phyloP scores from a whole-genome alignment of 164 flowering plant genomes.

The Liquidambar formosana region DNA sequence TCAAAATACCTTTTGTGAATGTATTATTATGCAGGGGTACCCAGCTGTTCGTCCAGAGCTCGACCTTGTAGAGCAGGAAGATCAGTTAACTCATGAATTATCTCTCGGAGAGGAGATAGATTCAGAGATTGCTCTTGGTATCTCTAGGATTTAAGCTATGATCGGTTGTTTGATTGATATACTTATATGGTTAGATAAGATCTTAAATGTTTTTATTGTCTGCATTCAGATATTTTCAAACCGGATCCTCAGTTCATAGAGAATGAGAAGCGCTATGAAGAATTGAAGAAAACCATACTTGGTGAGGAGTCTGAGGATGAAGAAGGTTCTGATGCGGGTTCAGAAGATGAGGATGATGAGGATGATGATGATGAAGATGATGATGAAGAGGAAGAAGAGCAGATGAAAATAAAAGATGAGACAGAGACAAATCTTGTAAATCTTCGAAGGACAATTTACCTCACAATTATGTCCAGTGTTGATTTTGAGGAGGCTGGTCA shows the following conservation, averaged over 20 bases:
- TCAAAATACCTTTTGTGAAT: constrained; percentile 1
- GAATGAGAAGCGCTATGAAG: constrained; percentile 71
- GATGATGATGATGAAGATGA: constrained; percentile 57
- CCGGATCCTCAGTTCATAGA: constrained; percentile 62
- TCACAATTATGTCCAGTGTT: constrained; percentile 98
- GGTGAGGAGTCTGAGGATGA: constrained; percentile 78
- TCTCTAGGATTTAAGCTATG: constrained; percentile 8
- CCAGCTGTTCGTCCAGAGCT: constrained; percentile 93
- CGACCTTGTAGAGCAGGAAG: constrained; percentile 93
- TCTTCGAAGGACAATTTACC: constrained; percentile 85
- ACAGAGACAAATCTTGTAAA: constrained; percentile 95
- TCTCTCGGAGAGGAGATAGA: constrained; percentile 81
- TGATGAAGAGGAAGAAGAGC: constrained; percentile 55
- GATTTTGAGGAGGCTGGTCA: constrained; percentile 99
- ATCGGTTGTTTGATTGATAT: not conserved
- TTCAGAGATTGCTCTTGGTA: constrained; percentile 79
- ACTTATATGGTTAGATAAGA: not conserved
- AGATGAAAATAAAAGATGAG: constrained; percentile 81
- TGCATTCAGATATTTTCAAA: constrained; percentile 75
- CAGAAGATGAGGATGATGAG: constrained; percentile 49
- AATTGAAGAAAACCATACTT: constrained; percentile 56
- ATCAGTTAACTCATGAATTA: constrained; percentile 83
- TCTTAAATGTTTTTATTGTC: constrained; percentile 6
- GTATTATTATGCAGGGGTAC: constrained; percentile 52
- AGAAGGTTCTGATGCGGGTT: constrained; percentile 51